Evolutionary conservation across 176 grass and related monocot genomes (phyloP).

Genomic region (Cenchrus purpureus): DNA sequence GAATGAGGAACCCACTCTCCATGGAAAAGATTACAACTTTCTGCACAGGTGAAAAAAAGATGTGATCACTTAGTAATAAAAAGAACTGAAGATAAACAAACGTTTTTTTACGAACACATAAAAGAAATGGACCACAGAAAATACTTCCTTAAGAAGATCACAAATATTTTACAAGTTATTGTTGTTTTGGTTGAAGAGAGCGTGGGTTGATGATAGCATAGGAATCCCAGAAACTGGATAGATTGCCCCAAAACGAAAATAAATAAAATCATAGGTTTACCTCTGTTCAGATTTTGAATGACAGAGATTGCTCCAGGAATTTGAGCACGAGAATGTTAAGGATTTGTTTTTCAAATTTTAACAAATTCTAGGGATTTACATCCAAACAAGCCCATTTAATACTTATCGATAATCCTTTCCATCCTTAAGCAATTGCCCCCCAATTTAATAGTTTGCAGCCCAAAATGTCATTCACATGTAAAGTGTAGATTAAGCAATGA

Average conservation of each 20-base stretch:
- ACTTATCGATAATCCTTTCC: background rate
- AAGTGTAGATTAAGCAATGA: background rate
- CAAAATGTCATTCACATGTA: background rate
- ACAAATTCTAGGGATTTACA: background rate
- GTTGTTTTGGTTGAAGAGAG: background rate
- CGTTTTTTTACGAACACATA: background rate
- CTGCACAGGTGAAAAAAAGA: constrained; percentile 43
- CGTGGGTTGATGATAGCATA: background rate
- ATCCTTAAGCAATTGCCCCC: background rate
- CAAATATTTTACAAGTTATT: background rate
- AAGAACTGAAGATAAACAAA: background rate
- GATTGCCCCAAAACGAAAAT: background rate
- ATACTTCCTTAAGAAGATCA: background rate
- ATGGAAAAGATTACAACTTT: constrained; percentile 71
- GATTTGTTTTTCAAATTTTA: background rate
- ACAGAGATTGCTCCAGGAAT: background rate
- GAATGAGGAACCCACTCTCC: constrained; percentile 77
- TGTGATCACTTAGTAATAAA: background rate
- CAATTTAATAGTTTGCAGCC: background rate
- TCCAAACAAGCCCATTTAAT: background rate
- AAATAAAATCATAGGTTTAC: background rate
- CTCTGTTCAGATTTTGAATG: background rate
- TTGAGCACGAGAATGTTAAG: background rate
- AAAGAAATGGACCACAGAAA: background rate
- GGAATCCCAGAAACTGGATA: background rate